A percentile compares a stretch with the other conserved stretches of the same genome.
Conservation (phyloP, 352 stramenopile species). For the Phytophthora hybrid region DNA sequence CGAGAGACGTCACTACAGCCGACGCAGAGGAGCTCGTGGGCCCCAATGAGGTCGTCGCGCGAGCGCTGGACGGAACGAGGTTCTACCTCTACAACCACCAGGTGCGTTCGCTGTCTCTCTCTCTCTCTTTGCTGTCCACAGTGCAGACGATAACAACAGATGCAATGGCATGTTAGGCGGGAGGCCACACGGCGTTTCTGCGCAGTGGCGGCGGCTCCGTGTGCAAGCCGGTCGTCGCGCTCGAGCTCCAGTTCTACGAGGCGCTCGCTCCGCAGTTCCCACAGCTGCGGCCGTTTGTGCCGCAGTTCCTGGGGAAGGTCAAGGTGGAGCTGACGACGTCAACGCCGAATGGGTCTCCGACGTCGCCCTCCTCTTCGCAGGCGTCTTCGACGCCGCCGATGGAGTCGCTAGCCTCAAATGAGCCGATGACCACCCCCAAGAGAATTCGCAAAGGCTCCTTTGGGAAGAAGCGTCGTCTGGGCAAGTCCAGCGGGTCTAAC, state of each 20-base stretch:
- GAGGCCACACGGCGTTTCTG: conserved; percentile 79
- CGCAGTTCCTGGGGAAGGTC: conserved; percentile 72
- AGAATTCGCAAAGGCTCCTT: conserved; percentile 29
- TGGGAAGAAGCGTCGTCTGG: conserved; percentile 53
- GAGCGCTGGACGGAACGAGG: conserved; percentile 64
- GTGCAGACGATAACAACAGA: conserved; percentile 5
- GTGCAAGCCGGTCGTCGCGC: conserved; percentile 77
- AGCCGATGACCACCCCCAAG: conserved; percentile 26
- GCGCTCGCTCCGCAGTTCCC: conserved; percentile 54
- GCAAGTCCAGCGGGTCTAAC: conserved; percentile 26
- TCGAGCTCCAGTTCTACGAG: conserved; percentile 84
- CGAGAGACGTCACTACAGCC: background rate
- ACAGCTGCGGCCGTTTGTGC: conserved; percentile 74
- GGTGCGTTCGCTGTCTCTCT: conserved; percentile 26
- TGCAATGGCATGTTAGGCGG: conserved; percentile 45
- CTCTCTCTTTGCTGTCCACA: background rate
- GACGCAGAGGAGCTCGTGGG: conserved; percentile 31
- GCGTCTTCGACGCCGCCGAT: conserved; percentile 15
- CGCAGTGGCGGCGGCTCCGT: conserved; percentile 70
- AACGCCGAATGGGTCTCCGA: conserved; percentile 9
- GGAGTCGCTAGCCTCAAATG: conserved; percentile 12
- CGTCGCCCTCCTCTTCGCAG: conserved; percentile 10
- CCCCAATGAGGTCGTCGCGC: conserved; percentile 74
- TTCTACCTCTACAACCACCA: conserved; percentile 88
- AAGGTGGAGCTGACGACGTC: conserved; percentile 58